phyloP scores from a whole-genome alignment of 345 rosid genomes.

The Psidium friedrichsthalianum region DNA sequence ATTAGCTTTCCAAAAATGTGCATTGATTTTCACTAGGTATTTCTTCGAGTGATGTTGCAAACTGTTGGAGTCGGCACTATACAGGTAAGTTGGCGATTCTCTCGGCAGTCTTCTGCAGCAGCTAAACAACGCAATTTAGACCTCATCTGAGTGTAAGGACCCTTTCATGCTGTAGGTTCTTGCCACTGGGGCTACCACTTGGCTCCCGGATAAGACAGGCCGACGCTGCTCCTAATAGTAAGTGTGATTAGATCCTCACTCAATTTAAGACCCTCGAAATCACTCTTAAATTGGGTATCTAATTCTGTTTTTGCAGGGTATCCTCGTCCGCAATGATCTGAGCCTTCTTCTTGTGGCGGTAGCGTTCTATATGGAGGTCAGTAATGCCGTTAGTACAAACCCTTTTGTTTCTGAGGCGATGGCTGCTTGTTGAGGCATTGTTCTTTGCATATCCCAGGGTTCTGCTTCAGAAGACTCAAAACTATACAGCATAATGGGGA shows the following conservation, averaged over 20 bases:
- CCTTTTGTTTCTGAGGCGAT: not conserved
- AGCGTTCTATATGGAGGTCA: constrained; percentile 66
- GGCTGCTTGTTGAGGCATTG: not conserved
- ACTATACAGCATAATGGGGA: constrained; percentile 47
- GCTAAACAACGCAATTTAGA: not conserved
- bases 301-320: constrained; percentile 37
- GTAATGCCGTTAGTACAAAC: not conserved
- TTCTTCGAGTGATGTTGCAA: constrained; percentile 49
- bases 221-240: constrained; percentile 84
- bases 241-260: constrained; percentile 8
- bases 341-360: constrained; percentile 58
- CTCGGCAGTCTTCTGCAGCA: not conserved
- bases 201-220: constrained; percentile 82
- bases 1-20: not conserved
- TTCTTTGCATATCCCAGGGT: constrained; percentile 25
- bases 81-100: constrained; percentile 46
- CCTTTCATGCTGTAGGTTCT: constrained; percentile 34
- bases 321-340: constrained; percentile 67
- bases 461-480: constrained; percentile 38
- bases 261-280: not conserved
- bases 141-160: not conserved
- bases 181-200: constrained; percentile 72
- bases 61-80: constrained; percentile 70
- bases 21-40: constrained; percentile 35
- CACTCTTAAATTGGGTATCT: not conserved